These are phyloP conservation scores for Tetraselmis chui DNA, from an alignment of 139 green algal genomes.

Conservation along the genomic window DNA sequence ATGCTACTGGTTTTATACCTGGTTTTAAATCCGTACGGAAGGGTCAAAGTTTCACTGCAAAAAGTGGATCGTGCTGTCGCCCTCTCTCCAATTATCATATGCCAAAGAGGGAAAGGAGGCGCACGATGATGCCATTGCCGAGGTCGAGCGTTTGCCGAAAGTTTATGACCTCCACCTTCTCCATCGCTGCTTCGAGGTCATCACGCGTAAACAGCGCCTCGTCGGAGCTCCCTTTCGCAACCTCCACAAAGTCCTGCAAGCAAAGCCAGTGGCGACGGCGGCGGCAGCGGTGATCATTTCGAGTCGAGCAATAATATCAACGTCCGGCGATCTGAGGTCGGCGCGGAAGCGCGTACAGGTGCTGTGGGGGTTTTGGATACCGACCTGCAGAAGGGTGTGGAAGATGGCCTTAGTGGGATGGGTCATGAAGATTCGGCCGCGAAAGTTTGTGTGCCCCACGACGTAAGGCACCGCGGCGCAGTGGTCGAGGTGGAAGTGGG, in stretches of 20 bases:
- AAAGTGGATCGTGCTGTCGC: no score
- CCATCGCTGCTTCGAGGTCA: constrained; percentile 78
- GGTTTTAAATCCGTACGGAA: no score
- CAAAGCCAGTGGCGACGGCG: no score
- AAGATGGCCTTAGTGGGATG: constrained; percentile 97
- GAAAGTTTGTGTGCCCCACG: constrained; percentile 80
- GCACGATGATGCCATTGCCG: constrained; percentile 61
- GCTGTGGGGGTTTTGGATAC: no score
- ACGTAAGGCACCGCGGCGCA: constrained; percentile 92
- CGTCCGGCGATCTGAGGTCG: no score
- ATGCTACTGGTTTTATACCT: no score
- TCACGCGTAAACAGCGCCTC: constrained; percentile 73
- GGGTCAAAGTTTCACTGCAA: no score
- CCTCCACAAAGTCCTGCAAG: constrained; percentile 78
- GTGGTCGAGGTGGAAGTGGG: constrained; percentile 98
- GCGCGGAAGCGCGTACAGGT: neutral
- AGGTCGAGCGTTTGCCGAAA: constrained; percentile 90
- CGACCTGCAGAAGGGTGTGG: constrained; percentile 69
- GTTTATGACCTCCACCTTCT: constrained; percentile 90
- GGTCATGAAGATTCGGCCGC: constrained; percentile 95
- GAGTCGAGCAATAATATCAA: no score
- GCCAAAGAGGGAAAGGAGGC: neutral
- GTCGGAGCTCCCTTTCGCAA: constrained; percentile 44
- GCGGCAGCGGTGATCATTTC: no score
- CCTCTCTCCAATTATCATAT: no score